Conservation (phyloP, 1,284 basidiomycete genomes). For the Ceratobasidium sp. region DNA sequence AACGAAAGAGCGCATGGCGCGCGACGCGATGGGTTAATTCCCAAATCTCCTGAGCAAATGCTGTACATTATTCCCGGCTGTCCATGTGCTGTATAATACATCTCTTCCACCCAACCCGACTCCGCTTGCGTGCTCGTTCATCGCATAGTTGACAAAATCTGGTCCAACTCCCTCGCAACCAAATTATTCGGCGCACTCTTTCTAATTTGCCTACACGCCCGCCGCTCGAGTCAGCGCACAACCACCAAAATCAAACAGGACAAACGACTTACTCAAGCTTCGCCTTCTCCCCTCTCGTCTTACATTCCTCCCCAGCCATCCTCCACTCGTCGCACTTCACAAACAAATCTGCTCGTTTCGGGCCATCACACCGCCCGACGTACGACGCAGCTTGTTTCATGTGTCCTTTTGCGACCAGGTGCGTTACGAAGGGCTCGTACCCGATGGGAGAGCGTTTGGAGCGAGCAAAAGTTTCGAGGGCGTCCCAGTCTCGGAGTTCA, state of each 20-base stretch:
- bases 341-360: conserved; percentile 86
- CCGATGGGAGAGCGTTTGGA: conserved; percentile 94
- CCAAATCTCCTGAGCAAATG: background rate
- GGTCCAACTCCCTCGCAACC: conserved; percentile 82
- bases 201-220: conserved; percentile 69
- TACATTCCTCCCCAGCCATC: conserved; percentile 87
- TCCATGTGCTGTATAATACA: conserved; percentile 43
- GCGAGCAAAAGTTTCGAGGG: conserved; percentile 84
- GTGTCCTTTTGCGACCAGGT: conserved; percentile 79
- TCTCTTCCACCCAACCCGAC: background rate
- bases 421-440: conserved; percentile 91
- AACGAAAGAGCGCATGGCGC: conserved; percentile 45
- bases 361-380: conserved; percentile 85
- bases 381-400: conserved; percentile 79
- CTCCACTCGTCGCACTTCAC: conserved; percentile 91
- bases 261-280: conserved; percentile 78
- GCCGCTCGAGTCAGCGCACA: conserved; percentile 38
- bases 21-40: conserved; percentile 27
- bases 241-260: conserved; percentile 41
- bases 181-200: conserved; percentile 81
- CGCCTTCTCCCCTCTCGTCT: conserved; percentile 84
- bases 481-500: conserved; percentile 84
- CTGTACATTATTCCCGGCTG: conserved; percentile 37
- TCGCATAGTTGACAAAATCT: conserved; percentile 60
- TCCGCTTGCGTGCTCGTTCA: background rate